Percentiles rank a stretch among this genome's conserved stretches.
Conservation (phyloP, 352 stramenopile species). For the Phytophthora capsici region DNA sequence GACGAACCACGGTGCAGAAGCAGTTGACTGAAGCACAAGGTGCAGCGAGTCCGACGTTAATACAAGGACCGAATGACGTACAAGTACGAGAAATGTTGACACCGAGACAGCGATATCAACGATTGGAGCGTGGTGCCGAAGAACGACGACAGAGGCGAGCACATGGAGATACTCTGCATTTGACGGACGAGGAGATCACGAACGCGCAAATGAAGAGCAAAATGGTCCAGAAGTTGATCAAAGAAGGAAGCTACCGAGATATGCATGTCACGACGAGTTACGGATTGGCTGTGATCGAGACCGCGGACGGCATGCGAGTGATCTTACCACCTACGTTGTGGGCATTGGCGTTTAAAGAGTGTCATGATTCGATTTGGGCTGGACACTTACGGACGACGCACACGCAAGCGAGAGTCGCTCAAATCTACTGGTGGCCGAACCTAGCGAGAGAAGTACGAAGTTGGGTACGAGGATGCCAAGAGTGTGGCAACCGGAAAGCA, state of each 20-base stretch:
- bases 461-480: neutral
- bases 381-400: neutral
- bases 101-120: neutral
- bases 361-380: neutral
- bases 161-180: neutral
- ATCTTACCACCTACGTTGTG: neutral
- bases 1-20: fast-evolving
- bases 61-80: neutral
- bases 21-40: no score
- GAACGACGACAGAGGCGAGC: neutral
- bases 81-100: neutral
- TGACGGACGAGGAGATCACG: neutral
- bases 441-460: neutral
- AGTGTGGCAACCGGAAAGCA: neutral
- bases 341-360: neutral
- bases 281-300: neutral
- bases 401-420: neutral
- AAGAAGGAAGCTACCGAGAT: neutral
- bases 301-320: neutral
- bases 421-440: neutral
- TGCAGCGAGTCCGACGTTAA: no score
- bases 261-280: no score
- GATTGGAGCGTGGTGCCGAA: neutral
- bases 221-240: neutral
- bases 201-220: neutral